Percentiles rank a stretch among this genome's conserved stretches.
Evolutionary conservation across 2,329 filamentous ascomycete species (phyloP).

Genomic region (Rhinocladiella mackenziei): DNA sequence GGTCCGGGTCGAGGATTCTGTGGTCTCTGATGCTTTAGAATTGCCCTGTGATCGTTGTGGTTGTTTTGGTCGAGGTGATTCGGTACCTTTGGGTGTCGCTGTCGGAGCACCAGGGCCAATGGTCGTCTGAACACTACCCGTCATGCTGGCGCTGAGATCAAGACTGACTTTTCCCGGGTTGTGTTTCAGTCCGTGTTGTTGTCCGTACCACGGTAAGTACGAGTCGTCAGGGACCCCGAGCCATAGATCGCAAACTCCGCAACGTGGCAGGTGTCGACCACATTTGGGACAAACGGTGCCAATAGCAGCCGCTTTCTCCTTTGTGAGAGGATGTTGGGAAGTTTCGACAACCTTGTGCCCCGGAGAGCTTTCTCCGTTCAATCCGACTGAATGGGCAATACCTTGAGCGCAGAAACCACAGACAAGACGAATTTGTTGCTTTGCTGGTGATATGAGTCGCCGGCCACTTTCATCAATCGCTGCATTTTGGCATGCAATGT

Average conservation of each 20-base stretch:
- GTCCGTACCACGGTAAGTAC: slow-evolving; percentile 30
- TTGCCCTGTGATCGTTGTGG: slow-evolving; percentile 24
- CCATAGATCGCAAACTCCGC: slow-evolving; percentile 60
- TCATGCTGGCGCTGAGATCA: slow-evolving; percentile 23
- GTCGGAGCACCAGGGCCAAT: slow-evolving; percentile 18
- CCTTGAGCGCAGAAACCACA: slow-evolving; percentile 59
- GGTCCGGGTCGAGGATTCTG: slow-evolving; percentile 30
- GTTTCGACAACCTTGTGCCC: slow-evolving; percentile 27
- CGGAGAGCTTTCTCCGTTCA: slow-evolving; percentile 36
- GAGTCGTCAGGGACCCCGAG: slow-evolving; percentile 56
- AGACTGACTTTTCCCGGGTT: slow-evolving; percentile 14
- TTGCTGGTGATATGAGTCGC: slow-evolving; percentile 47
- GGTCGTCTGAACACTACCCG: slow-evolving; percentile 26
- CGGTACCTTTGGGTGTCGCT: slow-evolving; percentile 27
- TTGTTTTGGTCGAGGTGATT: slow-evolving; percentile 12
- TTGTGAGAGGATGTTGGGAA: slow-evolving; percentile 22
- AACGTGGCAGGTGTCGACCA: slow-evolving; percentile 60
- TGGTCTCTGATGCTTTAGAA: slow-evolving; percentile 31
- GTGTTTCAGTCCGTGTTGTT: slow-evolving; percentile 8
- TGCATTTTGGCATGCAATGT: slow-evolving; percentile 54
- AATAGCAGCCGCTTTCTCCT: slow-evolving; percentile 28
- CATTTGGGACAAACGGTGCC: slow-evolving; percentile 59
- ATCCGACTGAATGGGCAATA: slow-evolving; percentile 44
- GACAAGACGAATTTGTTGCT: slow-evolving; percentile 54
- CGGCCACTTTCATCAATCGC: slow-evolving; percentile 47